phyloP scores from a whole-genome alignment of 2,329 filamentous ascomycete species.

The Biscogniauxia marginata region DNA sequence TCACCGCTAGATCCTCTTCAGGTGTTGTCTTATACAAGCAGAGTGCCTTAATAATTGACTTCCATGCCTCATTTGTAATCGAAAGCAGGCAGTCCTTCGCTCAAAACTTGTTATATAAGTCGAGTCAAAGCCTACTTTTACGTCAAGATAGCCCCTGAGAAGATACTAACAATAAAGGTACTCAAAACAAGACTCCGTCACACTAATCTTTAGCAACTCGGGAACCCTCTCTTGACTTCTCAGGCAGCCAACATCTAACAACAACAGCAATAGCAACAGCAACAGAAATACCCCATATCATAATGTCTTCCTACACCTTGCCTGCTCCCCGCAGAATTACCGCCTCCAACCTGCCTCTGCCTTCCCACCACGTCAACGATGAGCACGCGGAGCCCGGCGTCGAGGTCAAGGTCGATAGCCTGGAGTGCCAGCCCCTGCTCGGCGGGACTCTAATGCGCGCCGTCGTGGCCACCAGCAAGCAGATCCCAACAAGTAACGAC shows the following conservation, averaged over 20 bases:
- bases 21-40: too few relatives aligned
- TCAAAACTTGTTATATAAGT: background rate
- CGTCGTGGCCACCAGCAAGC: background rate
- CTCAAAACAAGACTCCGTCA: too few relatives aligned
- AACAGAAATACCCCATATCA: background rate
- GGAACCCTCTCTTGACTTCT: background rate
- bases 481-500: background rate
- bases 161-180: background rate
- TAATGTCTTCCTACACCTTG: background rate
- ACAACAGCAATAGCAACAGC: background rate
- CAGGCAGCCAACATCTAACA: background rate
- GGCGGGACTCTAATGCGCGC: background rate
- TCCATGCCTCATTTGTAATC: background rate
- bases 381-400: background rate
- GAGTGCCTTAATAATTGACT: too few relatives aligned
- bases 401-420: background rate
- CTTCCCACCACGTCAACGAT: background rate
- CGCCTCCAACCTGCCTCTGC: background rate
- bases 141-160: background rate
- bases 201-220: background rate
- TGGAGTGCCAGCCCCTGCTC: background rate
- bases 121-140: background rate
- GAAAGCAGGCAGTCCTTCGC: background rate
- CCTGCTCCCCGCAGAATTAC: background rate
- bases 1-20: too few relatives aligned